Base-by-base conservation (phyloP, 257 asterid species). In the Misopates orontium region DNA sequence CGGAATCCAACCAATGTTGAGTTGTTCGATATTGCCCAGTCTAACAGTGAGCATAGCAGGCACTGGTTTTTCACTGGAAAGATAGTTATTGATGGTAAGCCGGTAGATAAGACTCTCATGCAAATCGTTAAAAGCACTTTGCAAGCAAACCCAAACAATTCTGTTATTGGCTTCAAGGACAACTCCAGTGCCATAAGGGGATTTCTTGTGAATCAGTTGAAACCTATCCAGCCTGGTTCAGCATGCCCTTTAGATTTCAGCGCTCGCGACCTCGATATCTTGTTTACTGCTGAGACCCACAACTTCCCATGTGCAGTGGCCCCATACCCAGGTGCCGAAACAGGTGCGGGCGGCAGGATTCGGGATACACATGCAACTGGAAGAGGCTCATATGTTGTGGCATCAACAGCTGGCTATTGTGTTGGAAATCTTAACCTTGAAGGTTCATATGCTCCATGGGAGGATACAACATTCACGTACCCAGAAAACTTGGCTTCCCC, bases 301-400 rank as follows among this genome's bases (percentile, higher is more conserved):
- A 93, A 93, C 72, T 93, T 93, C 71, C 97, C 96, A 36, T 93
- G 97, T 82, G 99, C 95, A 12, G 97, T 93, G 68, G 97, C 99
- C 21, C 99, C 96, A 18, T 93, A 90, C 74, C 99, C 99, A 24
- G 97, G 99, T 56, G 99, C 97, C 1, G 99, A 93, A 78, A 93
- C 97, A 1, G 97, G 97, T 42, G 99, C 95, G 15, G 99, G 99
- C 25, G 97, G 97, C 23, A 84, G 99, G 70, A 87, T 93, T 49
- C 81, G 97, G 70, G 99, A 93, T 72, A 93, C 99, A 3, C 97
- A 90, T 77, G 99, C 97, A 9, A 93, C 99, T 10, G 99, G 96
- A 16, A 79, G 89, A 62, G 99, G 99, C 45, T 93, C 97, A 8
- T 83, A 72, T 78, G 95, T 93, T 54, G 91, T 87, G 61, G 99